A percentile compares a stretch with the other conserved stretches of the same genome.
phyloP scores from a whole-genome alignment of 78 protist genomes.

The Creolimax fragrantissima region DNA sequence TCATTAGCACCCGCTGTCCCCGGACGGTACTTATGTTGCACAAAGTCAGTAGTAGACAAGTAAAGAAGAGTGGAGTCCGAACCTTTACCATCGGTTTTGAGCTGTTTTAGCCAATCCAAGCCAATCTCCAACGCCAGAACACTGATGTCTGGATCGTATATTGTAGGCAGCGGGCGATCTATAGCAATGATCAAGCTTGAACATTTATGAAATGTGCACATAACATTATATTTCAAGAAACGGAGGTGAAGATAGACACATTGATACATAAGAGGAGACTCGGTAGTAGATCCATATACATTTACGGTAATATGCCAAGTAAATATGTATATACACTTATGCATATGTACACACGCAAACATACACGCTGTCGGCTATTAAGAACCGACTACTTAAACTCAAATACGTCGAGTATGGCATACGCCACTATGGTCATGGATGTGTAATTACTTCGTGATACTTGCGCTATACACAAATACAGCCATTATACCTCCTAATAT shows the following conservation, averaged over 20 bases:
- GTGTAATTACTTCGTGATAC: too few relatives aligned
- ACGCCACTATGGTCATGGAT: too few relatives aligned
- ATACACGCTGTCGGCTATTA: too few relatives aligned
- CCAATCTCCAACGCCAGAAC: neutral
- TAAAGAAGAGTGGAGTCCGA: neutral
- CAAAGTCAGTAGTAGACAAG: constrained; percentile 1
- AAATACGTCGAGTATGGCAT: too few relatives aligned
- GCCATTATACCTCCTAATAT: too few relatives aligned
- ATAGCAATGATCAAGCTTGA: neutral
- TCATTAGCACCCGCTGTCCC: neutral
- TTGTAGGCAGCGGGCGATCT: neutral
- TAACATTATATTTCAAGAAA: too few relatives aligned
- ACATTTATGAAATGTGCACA: too few relatives aligned
- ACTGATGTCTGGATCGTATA: constrained; percentile 1
- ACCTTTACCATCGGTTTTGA: neutral
- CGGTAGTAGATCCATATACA: neutral
- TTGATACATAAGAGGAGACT: neutral
- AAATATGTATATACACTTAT: neutral
- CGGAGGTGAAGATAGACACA: too few relatives aligned
- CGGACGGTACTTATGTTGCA: neutral
- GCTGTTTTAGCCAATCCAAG: neutral
- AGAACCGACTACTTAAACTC: too few relatives aligned
- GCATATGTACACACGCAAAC: neutral
- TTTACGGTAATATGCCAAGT: neutral
- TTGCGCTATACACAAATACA: too few relatives aligned